Evolutionary conservation across 2,329 filamentous ascomycete species (phyloP).

Genomic region (Hypoxylon sp.): DNA sequence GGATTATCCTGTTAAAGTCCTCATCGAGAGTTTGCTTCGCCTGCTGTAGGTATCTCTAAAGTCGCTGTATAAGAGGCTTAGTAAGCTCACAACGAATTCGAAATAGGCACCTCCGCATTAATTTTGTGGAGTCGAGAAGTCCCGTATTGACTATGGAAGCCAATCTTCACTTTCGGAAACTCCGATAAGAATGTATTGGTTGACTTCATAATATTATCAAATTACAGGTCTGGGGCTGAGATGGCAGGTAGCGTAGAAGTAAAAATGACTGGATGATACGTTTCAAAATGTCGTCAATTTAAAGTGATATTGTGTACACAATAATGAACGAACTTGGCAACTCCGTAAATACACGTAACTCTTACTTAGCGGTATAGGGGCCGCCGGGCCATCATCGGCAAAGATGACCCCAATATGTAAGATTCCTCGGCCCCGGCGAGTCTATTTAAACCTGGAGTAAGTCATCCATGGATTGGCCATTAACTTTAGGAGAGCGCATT

Average conservation of each 20-base stretch:
- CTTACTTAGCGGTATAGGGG: conserved; percentile 20
- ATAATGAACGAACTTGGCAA: conserved; percentile 25
- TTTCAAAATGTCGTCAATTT: neutral
- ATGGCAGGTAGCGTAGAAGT: neutral
- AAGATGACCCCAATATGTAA: conserved; percentile 13
- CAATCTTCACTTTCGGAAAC: conserved; percentile 23
- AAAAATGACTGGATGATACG: neutral
- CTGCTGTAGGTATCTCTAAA: too few species aligned
- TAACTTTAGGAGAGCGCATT: neutral
- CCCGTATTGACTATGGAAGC: neutral
- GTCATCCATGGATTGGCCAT: neutral
- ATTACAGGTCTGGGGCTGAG: too few species aligned
- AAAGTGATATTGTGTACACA: neutral
- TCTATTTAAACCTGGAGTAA: conserved; percentile 27
- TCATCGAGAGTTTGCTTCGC: too few species aligned
- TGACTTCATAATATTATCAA: neutral
- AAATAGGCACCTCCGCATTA: conserved; percentile 32
- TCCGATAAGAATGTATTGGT: conserved; percentile 18
- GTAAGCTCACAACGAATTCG: conserved; percentile 1
- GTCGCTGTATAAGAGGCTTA: neutral
- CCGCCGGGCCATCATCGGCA: conserved; percentile 42
- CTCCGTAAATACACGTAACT: conserved; percentile 24
- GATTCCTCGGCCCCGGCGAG: neutral
- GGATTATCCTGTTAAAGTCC: too few species aligned
- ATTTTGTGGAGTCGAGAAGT: conserved; percentile 1